Evolutionary conservation across 139 green algal species (phyloP).

Genomic region (Chlamydomonas sp.): DNA sequence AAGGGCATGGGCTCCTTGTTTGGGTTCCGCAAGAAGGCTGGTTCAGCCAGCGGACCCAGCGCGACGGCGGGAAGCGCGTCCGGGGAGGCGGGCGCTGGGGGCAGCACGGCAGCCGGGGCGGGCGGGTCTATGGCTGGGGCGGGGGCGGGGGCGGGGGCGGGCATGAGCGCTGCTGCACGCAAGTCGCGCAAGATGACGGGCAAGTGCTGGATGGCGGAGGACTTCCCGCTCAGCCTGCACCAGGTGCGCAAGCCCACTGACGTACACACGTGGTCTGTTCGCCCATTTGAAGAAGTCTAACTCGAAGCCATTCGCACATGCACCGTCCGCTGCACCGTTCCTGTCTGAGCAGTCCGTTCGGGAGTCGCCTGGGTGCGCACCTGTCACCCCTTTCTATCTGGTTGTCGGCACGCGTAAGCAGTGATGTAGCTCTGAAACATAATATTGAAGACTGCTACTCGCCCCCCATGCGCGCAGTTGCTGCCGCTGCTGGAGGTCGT

Average conservation of each 20-base stretch:
- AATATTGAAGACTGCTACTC: no score
- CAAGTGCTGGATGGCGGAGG: constrained; percentile 76
- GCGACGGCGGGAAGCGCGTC: not conserved
- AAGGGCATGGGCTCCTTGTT: no score
- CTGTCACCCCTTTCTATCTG: no score
- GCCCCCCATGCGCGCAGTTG: constrained; percentile 56
- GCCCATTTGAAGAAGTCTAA: no score
- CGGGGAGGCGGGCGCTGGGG: no score
- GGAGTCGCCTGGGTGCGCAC: no score
- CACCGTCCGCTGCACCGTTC: no score
- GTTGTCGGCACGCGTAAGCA: no score
- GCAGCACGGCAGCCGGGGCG: not conserved
- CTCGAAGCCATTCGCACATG: no score
- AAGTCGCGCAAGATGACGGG: constrained; percentile 47
- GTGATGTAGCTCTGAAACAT: no score
- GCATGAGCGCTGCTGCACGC: not conserved
- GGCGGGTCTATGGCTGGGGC: not conserved
- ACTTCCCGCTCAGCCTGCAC: constrained; percentile 74
- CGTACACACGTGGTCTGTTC: no score
- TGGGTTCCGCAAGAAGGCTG: not conserved
- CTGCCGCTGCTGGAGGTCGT: constrained; percentile 86
- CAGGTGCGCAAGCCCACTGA: constrained; percentile 8
- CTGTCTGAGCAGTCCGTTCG: no score
- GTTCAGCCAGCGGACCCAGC: not conserved
- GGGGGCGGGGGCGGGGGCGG: not conserved